Percentiles rank a stretch among this genome's conserved stretches.
Evolutionary conservation across 495 filamentous ascomycete genomes (phyloP).

Genomic region (Penicillium bialowiezense): DNA sequence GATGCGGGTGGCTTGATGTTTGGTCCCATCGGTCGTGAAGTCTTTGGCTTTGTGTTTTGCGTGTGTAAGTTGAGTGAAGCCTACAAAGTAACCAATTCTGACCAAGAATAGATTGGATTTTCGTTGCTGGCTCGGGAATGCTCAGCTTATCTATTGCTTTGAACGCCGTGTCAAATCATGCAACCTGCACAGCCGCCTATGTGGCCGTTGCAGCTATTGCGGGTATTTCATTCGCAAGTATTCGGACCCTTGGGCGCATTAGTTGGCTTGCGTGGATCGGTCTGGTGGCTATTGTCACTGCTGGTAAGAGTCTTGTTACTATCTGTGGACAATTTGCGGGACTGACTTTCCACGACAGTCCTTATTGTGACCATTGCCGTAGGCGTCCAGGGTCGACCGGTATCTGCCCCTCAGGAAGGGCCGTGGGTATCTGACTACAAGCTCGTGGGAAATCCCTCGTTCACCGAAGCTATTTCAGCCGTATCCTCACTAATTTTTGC

Average conservation of each 20-base stretch:
- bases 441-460: constrained; percentile 25
- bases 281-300: constrained; percentile 32
- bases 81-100: too few relatives aligned
- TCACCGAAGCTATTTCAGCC: constrained; percentile 49
- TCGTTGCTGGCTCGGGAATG: constrained; percentile 46
- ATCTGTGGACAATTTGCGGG: background rate
- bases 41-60: constrained; percentile 56
- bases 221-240: constrained; percentile 31
- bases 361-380: constrained; percentile 68
- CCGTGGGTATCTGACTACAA: constrained; percentile 33
- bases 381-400: constrained; percentile 47
- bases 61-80: constrained; percentile 24
- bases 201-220: constrained; percentile 34
- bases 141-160: constrained; percentile 70
- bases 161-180: constrained; percentile 61
- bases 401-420: constrained; percentile 28
- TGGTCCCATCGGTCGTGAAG: constrained; percentile 57
- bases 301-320: constrained; percentile 40
- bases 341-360: constrained; percentile 45
- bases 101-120: constrained; percentile 43
- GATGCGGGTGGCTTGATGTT: constrained; percentile 65
- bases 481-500: constrained; percentile 72
- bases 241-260: constrained; percentile 38
- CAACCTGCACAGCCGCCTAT: constrained; percentile 55
- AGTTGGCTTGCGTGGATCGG: constrained; percentile 41